phyloP scores from a whole-genome alignment of 139 green algal species.

The Picochlorum sp. region DNA sequence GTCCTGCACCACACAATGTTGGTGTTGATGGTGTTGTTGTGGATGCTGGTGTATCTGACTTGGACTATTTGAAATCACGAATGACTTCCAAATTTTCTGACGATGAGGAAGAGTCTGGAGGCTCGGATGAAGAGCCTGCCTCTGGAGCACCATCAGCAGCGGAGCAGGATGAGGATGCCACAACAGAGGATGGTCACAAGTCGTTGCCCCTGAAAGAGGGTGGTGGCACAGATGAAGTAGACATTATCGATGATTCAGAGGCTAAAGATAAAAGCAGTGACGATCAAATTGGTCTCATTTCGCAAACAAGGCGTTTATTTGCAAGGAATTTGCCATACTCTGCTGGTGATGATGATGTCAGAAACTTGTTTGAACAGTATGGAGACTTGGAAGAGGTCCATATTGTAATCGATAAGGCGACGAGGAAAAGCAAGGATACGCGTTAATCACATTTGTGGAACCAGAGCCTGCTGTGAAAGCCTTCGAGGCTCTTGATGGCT shows the following conservation, averaged over 20 bases:
- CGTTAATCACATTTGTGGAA: slow-evolving; percentile 73
- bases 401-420: slow-evolving; percentile 74
- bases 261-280: neutral
- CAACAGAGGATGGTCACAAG: slow-evolving; percentile 1
- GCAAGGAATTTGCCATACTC: slow-evolving; percentile 88
- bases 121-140: neutral
- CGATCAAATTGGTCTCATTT: slow-evolving; percentile 21
- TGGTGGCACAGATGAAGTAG: neutral
- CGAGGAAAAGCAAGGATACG: slow-evolving; percentile 72
- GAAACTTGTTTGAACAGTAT: slow-evolving; percentile 56
- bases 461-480: slow-evolving; percentile 63
- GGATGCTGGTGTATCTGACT: slow-evolving; percentile 57
- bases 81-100: slow-evolving; percentile 47
- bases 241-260: neutral
- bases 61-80: slow-evolving; percentile 76
- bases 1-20: neutral
- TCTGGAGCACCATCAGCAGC: neutral
- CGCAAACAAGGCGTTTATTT: slow-evolving; percentile 79
- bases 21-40: slow-evolving; percentile 28
- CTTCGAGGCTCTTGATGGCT: slow-evolving; percentile 50
- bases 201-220: too few species aligned
- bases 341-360: slow-evolving; percentile 78
- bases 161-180: slow-evolving; percentile 12
- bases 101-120: slow-evolving; percentile 23
- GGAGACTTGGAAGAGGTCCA: slow-evolving; percentile 81